Evolutionary conservation across 2,329 filamentous ascomycete genomes (phyloP), one percentile per base, ranked within the genome.

Genomic region (Verticillium dahliae): DNA sequence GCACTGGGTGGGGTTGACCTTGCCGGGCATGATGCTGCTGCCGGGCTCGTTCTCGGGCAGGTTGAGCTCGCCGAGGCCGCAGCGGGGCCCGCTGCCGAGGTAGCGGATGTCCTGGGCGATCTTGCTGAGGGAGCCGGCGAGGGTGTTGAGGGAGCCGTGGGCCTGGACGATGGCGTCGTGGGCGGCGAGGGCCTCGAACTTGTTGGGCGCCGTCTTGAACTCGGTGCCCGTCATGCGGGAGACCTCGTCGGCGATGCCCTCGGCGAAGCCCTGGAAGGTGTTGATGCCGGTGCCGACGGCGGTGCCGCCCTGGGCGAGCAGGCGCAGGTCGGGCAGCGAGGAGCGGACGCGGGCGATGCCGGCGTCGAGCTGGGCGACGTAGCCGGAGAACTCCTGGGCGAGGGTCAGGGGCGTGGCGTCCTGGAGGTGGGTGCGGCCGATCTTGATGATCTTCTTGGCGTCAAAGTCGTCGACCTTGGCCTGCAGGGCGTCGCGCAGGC

Each of bases 1-100:
- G 79, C 92, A 97, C 80, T 99, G 95, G 37, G 95, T 99, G 37
- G 95, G 95, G 83, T 99, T 99, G 75, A 99, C 95, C 83, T 99
- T 99, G 72, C 95, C 95, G 55, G 95, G 95, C 95, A 99, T 99
- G 82, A 99, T 98, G 69, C 91, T 96, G 72, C 90, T 95, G 66
- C 94, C 94, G 38, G 95, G 95, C 82, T 99, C 95, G 80, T 99
- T 99, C 82, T 99, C 95, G 33, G 95, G 95, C 59, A 99, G 87
- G 72, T 86, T 85, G 66, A 99, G 86, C 81, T 99, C 95, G 67
- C 93, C 94, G 27, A 98, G 89, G 72, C 95, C 95, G 78, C 95
- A 98, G 63, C 95, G 92, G 61, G 95, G 95, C 15, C 95, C 95
- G 68, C 91, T 96, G 70, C 95, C 95, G 59, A 98, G 90, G 81